Evolutionary conservation across 1,139 yeast genomes (phyloP), one percentile per base, ranked within the genome.

Genomic region (Dujonia santamariae): DNA sequence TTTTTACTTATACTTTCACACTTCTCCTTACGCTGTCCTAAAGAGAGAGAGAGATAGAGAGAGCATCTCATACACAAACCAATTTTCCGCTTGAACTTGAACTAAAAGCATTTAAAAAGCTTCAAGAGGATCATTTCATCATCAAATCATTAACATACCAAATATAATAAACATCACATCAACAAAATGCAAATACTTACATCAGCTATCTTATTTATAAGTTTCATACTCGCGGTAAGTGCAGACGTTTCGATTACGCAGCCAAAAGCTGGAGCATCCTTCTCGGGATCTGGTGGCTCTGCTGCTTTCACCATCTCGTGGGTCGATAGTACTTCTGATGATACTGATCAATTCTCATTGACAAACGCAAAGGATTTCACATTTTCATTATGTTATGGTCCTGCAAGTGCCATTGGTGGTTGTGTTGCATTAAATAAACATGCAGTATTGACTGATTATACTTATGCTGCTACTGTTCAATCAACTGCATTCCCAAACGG

Each of bases 341-440:
- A 63, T 12, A 47, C 48, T 4, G 86, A 85, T 2, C 52, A 49
- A 19, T 45, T 48, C 27, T 44, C 67, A 1, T 51, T 83, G 32
- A 35, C 50, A 1, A 65, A 73, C 9, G 71, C 77, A 21, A 43
- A 58, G 4, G 42, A 61, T 0, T 78, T 74, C 42, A 65, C 80
- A 1, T 64, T 90, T 38, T 58, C 64, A 20, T 63, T 90, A 37
- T 81, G 94, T 59, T 75, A 87, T 2, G 96, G 96, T 15, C 59
- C n/a, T n/a, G n/a, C n/a, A n/a, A n/a, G n/a, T n/a, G n/a, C n/a
- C n/a, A n/a, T n/a, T n/a, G n/a, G n/a, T n/a, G n/a, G n/a, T n/a
- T n/a, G n/a, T n/a, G n/a, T n/a, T n/a, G n/a, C n/a, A n/a, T n/a
- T n/a, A n/a, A 47, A 30, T 7, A n/a, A n/a, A n/a, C n/a, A n/a